phyloP scores from a whole-genome alignment of 805 yeast species.

The Yarrowia sp. region DNA sequence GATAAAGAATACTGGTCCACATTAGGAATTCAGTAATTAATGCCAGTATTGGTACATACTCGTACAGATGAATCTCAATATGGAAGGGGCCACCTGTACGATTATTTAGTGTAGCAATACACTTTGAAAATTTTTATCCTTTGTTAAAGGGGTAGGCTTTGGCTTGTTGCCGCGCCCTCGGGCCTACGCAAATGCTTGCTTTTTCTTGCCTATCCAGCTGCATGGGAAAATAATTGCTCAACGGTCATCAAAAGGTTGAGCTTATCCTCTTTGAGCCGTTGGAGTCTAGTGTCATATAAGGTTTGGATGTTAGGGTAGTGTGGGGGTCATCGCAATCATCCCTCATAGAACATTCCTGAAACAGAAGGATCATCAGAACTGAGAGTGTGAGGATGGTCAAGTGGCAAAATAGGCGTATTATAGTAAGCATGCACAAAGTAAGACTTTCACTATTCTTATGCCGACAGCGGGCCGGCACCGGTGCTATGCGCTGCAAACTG shows the following conservation, averaged over 20 bases:
- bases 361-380: neutral
- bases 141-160: neutral
- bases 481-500: no score
- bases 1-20: no score
- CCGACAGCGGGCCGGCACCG: no score
- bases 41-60: neutral
- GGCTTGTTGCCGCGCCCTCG: neutral
- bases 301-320: neutral
- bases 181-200: neutral
- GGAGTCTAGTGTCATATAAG: neutral
- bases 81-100: neutral
- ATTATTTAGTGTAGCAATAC: slow-evolving; percentile 9
- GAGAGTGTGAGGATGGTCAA: neutral
- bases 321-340: neutral
- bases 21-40: no score
- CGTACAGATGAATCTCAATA: neutral
- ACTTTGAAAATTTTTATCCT: slow-evolving; percentile 10
- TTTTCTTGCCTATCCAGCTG: neutral
- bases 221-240: slow-evolving; percentile 19
- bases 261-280: slow-evolving; percentile 19
- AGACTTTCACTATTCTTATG: no score
- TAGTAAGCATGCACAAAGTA: no score
- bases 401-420: neutral
- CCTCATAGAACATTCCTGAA: neutral
- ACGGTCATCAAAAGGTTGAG: slow-evolving; percentile 12